Conservation (phyloP, 2,329 filamentous ascomycete genomes). For the Geosmithia flava region DNA sequence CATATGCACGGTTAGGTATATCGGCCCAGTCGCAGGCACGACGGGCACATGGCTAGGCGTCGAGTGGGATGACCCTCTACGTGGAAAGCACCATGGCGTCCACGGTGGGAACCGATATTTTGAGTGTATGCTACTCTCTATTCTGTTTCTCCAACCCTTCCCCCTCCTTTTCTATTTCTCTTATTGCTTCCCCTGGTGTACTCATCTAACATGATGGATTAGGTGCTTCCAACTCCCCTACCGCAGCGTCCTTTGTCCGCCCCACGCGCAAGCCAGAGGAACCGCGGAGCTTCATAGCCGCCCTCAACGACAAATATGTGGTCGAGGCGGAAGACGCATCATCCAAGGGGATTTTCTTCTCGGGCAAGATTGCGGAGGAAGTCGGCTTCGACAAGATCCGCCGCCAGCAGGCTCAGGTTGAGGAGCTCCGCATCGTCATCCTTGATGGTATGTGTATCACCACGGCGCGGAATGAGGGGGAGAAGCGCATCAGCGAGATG, state of each 20-base stretch:
- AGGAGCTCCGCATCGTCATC: slow-evolving; percentile 69
- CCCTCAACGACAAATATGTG: slow-evolving; percentile 64
- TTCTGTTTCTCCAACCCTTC: slow-evolving; percentile 19
- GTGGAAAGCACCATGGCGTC: slow-evolving; percentile 85
- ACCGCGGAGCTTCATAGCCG: slow-evolving; percentile 63
- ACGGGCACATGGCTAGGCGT: slow-evolving; percentile 80
- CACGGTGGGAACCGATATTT: slow-evolving; percentile 75
- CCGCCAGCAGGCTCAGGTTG: slow-evolving; percentile 62
- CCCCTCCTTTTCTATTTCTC: slow-evolving; percentile 30
- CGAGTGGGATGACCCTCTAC: slow-evolving; percentile 82
- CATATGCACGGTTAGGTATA: slow-evolving; percentile 74
- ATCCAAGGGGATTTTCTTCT: slow-evolving; percentile 49
- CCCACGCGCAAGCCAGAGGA: slow-evolving; percentile 58
- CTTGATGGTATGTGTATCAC: slow-evolving; percentile 63
- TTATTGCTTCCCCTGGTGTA: slow-evolving; percentile 51
- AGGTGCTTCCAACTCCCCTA: slow-evolving; percentile 52
- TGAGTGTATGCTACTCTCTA: slow-evolving; percentile 43
- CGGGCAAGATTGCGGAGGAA: slow-evolving; percentile 78
- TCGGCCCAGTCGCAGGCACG: slow-evolving; percentile 65
- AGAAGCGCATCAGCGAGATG: slow-evolving; percentile 21
- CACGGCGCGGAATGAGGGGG: slow-evolving; percentile 14
- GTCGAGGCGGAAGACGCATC: slow-evolving; percentile 7
- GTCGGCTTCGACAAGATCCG: slow-evolving; percentile 92
- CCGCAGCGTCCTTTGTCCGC: slow-evolving; percentile 77
- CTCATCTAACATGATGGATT: neutral